Evolutionary conservation across 2,329 filamentous ascomycete species (phyloP).

Genomic region (Xylaria sp.): DNA sequence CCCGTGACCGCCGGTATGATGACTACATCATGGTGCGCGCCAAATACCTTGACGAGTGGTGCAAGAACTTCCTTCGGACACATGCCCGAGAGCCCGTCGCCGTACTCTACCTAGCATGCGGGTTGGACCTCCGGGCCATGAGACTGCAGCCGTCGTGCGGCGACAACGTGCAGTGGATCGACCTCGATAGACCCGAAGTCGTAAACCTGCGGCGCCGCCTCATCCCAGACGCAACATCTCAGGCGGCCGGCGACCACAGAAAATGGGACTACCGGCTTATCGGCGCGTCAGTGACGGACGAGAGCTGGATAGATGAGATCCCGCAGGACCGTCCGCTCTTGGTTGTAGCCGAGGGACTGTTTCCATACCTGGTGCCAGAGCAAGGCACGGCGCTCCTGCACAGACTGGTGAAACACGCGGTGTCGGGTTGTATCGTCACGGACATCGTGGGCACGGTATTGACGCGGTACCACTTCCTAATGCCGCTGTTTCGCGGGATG

Average conservation of each 20-base stretch:
- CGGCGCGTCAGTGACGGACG: conserved; percentile 37
- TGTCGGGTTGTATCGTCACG: conserved; percentile 27
- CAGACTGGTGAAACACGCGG: conserved; percentile 24
- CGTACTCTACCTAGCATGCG: conserved; percentile 45
- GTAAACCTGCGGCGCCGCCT: conserved; percentile 39
- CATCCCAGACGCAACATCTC: conserved; percentile 29
- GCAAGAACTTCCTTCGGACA: conserved; percentile 38
- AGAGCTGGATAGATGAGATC: conserved; percentile 40
- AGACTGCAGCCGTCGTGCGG: conserved; percentile 32
- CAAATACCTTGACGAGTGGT: conserved; percentile 42
- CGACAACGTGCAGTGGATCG: conserved; percentile 40
- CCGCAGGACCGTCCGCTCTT: conserved; percentile 39
- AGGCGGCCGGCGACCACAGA: conserved; percentile 20
- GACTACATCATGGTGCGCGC: conserved; percentile 38
- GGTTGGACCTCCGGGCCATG: conserved; percentile 41
- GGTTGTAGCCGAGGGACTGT: conserved; percentile 43
- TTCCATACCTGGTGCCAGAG: conserved; percentile 40
- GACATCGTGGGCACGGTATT: conserved; percentile 34
- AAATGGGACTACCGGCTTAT: conserved; percentile 29
- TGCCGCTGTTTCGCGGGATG: conserved; percentile 31
- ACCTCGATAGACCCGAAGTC: conserved; percentile 42
- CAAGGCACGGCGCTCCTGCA: conserved; percentile 38
- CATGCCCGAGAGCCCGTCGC: conserved; percentile 39
- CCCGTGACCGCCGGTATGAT: conserved; percentile 36
- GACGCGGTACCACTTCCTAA: conserved; percentile 20